Percentiles rank a stretch among this genome's conserved stretches.
phyloP scores from a whole-genome alignment of 2,329 filamentous ascomycete genomes.

The Fusarium compactum region DNA sequence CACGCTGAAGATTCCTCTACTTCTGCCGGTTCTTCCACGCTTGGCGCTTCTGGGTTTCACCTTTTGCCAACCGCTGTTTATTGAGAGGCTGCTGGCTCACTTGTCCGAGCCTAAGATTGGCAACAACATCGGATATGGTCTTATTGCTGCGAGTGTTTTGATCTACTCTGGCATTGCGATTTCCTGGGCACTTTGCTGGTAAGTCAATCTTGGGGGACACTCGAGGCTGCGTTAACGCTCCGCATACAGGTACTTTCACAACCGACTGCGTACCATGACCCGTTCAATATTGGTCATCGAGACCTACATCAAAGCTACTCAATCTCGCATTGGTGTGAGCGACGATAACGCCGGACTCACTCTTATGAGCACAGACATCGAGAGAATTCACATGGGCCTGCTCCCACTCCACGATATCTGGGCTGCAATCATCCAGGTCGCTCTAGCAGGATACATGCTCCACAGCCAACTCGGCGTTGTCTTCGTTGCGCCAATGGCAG shows the following conservation, averaged over 20 bases:
- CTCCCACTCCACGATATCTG: conserved; percentile 56
- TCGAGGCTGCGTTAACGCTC: background rate
- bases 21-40: conserved; percentile 53
- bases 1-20: conserved; percentile 49
- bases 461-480: conserved; percentile 60
- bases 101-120: conserved; percentile 44
- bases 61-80: conserved; percentile 59
- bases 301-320: conserved; percentile 52
- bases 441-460: conserved; percentile 60
- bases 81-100: conserved; percentile 53
- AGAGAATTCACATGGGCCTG: conserved; percentile 54
- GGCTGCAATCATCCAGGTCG: conserved; percentile 57
- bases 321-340: conserved; percentile 46
- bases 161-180: conserved; percentile 58
- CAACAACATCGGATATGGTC: conserved; percentile 54
- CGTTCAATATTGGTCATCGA: conserved; percentile 47
- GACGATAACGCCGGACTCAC: conserved; percentile 58
- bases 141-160: conserved; percentile 56
- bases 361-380: conserved; percentile 62
- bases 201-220: conserved; percentile 22
- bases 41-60: conserved; percentile 55
- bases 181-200: conserved; percentile 54
- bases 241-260: background rate
- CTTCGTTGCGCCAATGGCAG: conserved; percentile 60
- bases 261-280: conserved; percentile 46